These are phyloP conservation scores for Kwoniella botswanensis DNA, from an alignment of 768 basidiomycete genomes.

Conservation along the genomic window DNA sequence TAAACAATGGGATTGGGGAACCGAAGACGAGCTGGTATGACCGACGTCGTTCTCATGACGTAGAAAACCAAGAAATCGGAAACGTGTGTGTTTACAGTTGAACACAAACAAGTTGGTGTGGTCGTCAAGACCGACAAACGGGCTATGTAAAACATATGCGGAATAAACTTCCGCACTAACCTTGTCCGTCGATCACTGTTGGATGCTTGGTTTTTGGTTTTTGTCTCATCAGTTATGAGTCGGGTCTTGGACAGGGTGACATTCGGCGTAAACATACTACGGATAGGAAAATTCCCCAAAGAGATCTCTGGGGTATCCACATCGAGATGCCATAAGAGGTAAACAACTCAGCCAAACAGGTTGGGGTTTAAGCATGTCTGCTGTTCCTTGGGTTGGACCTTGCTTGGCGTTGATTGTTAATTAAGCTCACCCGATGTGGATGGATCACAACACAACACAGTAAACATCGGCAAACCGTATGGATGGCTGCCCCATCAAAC, in stretches of 20 bases:
- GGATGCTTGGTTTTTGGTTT: neutral
- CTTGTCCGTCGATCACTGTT: slow-evolving; percentile 10
- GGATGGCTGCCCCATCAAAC: too few species aligned
- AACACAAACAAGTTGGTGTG: neutral
- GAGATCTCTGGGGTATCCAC: slow-evolving; percentile 10
- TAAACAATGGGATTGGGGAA: neutral
- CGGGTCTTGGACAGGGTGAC: neutral
- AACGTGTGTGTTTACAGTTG: neutral
- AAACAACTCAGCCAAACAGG: neutral
- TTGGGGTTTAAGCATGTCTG: neutral
- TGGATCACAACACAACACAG: neutral
- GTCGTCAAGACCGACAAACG: neutral
- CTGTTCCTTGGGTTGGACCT: neutral
- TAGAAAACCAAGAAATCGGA: neutral
- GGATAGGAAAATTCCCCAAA: slow-evolving; percentile 11
- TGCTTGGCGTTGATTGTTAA: neutral
- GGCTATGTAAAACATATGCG: neutral
- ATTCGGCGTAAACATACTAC: neutral
- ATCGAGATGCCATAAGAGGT: neutral
- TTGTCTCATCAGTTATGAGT: neutral
- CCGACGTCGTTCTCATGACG: neutral
- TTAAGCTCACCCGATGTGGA: neutral
- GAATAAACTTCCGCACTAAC: slow-evolving; percentile 7
- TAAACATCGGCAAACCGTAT: neutral
- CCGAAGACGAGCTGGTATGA: neutral